Base-by-base conservation (phyloP, 192 early-diverging fungal genomes). In the Kickxella alabastrina region DNA sequence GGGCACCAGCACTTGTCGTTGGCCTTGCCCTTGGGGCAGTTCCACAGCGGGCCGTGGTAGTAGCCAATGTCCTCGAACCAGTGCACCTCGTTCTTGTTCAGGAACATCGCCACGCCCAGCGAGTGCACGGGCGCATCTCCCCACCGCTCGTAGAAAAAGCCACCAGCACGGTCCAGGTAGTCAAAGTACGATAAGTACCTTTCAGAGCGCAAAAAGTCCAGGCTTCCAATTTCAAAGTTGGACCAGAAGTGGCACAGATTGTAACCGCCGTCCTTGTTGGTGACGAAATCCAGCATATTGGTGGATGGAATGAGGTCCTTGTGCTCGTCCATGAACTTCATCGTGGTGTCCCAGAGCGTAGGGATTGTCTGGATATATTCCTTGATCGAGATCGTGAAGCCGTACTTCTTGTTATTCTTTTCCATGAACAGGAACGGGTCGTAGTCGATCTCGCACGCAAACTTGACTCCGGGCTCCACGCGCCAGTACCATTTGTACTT, bases 401-500 rank as follows among this genome's bases (percentile, higher is more conserved):
- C 87, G 54, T 92, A 92, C 57, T 80, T 82, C 46, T 81, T 79
- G 42, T 83, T 79, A 39, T 86, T 81, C 36, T 84, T 67, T 50
- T 83, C 62, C 86, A 93, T 91, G 52, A 77, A 80, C 42, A 76
- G 15, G 63, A 93, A 93, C 13, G 87, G 86, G 52, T 93, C 91
- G 66, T 90, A 82, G 49, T 81, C 72, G n/a, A 93, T 71, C 40
- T 91, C 85, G 71, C 91, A 93, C 26, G 38, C 72, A 59, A 88
- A 93, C 23, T 85, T 59, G 10, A 92, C 91, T 19, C 77, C 80
- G 1, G 91, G 91, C 57, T 93, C 91, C 4, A 92, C 79, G 19
- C 90, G 77, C 90, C 90, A 92, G 75, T 89, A 92, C 56, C 79
- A 92, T 18, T 90, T 84, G 56, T 79, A 88, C 51, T 83, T 48